Percentiles rank a stretch among this genome's conserved stretches.
phyloP scores from a whole-genome alignment of 2,329 filamentous ascomycete species.

The Cytospora piceicola region DNA sequence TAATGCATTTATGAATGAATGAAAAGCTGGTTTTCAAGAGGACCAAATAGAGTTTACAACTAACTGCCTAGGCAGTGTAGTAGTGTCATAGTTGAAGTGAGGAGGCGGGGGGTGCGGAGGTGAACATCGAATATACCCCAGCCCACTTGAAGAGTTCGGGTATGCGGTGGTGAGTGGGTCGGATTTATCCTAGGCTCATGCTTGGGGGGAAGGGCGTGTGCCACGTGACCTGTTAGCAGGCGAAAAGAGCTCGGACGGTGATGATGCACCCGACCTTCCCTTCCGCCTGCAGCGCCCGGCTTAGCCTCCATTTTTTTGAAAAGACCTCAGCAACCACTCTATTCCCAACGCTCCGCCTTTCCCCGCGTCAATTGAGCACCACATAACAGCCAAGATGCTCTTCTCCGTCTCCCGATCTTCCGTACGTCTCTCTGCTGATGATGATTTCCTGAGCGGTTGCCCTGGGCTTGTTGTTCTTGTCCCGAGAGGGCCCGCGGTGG shows the following conservation, averaged over 20 bases:
- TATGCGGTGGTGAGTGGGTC: conserved; percentile 9
- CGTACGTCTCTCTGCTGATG: conserved; percentile 48
- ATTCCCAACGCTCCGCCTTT: conserved; percentile 34
- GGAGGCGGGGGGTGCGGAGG: background rate
- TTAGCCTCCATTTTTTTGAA: conserved; percentile 37
- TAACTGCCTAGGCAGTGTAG: too few relatives aligned
- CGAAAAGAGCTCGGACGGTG: conserved; percentile 18
- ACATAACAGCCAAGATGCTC: conserved; percentile 57
- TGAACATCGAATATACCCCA: background rate
- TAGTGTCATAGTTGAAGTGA: background rate
- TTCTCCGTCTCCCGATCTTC: conserved; percentile 58
- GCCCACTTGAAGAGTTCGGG: background rate
- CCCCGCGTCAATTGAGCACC: conserved; percentile 53
- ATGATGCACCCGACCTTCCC: conserved; percentile 23
- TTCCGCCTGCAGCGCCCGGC: conserved; percentile 18
- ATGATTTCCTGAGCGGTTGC: background rate
- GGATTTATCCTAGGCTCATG: background rate
- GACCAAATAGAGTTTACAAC: too few relatives aligned
- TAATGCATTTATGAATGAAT: too few relatives aligned
- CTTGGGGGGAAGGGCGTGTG: background rate
- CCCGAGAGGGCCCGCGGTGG: background rate
- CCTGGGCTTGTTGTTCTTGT: background rate
- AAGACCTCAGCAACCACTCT: conserved; percentile 45
- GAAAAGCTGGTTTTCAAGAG: too few relatives aligned
- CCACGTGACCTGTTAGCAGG: conserved; percentile 34